Conservation (phyloP, 352 stramenopile species). For the Globisporangium barbulae region DNA sequence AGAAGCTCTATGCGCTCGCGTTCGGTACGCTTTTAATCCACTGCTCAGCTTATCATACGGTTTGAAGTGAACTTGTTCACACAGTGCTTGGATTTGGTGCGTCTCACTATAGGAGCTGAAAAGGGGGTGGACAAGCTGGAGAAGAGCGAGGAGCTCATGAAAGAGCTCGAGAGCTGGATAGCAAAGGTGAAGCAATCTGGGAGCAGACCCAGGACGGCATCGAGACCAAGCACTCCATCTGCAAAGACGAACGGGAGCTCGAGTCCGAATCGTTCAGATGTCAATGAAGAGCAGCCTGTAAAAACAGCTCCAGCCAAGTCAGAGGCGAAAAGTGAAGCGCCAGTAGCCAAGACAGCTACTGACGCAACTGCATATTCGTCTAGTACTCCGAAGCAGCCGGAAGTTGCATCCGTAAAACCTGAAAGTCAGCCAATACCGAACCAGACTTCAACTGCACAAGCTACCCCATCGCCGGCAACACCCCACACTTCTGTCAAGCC, state of each 20-base stretch:
- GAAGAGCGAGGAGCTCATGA: slow-evolving; percentile 20
- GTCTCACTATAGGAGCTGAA: neutral
- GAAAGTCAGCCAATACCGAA: neutral
- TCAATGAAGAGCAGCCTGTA: neutral
- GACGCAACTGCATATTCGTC: neutral
- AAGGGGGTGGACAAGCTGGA: slow-evolving; percentile 9
- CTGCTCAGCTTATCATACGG: neutral
- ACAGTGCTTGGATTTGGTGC: neutral
- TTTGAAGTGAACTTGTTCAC: neutral
- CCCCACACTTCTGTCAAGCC: neutral
- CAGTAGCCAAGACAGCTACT: neutral
- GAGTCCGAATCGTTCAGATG: neutral
- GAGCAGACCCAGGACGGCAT: neutral
- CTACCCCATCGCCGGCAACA: neutral
- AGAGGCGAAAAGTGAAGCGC: neutral
- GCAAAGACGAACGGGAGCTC: neutral
- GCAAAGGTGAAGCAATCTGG: slow-evolving; percentile 2
- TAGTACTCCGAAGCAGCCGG: neutral
- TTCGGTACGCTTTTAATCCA: slow-evolving; percentile 4
- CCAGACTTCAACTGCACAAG: neutral
- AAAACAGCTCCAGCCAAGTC: neutral
- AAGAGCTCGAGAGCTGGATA: slow-evolving; percentile 27
- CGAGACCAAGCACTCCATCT: slow-evolving; percentile 2
- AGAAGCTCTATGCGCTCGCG: slow-evolving; percentile 13
- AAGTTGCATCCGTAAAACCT: neutral